A percentile compares a stretch with the other conserved stretches of the same genome.
These are phyloP conservation scores for Geotrichum cucujoidarum DNA, from an alignment of 1,139 yeast genomes.

Conservation along the genomic window DNA sequence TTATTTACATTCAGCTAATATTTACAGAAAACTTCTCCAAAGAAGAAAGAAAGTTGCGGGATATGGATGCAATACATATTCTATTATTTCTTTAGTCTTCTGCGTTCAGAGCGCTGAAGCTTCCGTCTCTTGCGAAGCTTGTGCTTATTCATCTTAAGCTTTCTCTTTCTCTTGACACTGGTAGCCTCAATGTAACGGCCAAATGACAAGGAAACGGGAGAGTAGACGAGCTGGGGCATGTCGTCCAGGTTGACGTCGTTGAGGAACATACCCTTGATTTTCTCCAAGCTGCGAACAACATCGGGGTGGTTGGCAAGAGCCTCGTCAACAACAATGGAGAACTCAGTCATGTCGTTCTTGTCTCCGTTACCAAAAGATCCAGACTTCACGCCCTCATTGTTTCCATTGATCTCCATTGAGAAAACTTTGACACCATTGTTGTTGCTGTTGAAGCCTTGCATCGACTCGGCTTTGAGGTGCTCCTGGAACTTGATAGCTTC, in stretches of 20 bases:
- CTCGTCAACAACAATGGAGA: conserved; percentile 17
- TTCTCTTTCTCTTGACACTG: conserved; percentile 43
- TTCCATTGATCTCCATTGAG: conserved; percentile 13
- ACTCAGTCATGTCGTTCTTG: conserved; percentile 10
- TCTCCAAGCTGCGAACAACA: conserved; percentile 15
- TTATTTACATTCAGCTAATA: too few species aligned
- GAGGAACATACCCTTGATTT: conserved; percentile 12
- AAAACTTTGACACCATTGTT: conserved; percentile 12
- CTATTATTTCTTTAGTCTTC: conserved; percentile 32
- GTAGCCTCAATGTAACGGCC: conserved; percentile 31
- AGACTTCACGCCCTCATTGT: neutral
- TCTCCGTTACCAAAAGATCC: neutral
- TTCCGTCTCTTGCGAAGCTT: conserved; percentile 45
- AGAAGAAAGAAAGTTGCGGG: too few species aligned
- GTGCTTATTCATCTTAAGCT: conserved; percentile 46
- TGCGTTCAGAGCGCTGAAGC: conserved; percentile 40
- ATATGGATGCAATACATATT: too few species aligned
- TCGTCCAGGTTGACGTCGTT: conserved; percentile 11
- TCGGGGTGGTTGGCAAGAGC: conserved; percentile 16
- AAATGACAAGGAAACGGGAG: conserved; percentile 21
- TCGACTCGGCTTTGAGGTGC: conserved; percentile 6
- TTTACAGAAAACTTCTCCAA: too few species aligned
- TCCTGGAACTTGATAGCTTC: conserved; percentile 18
- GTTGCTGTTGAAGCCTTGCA: conserved; percentile 1
- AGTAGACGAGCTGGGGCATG: conserved; percentile 17